Evolutionary conservation across 106 monocot genomes (phyloP), one percentile per base, ranked within the genome.

Genomic region (Ottelia alismoides): DNA sequence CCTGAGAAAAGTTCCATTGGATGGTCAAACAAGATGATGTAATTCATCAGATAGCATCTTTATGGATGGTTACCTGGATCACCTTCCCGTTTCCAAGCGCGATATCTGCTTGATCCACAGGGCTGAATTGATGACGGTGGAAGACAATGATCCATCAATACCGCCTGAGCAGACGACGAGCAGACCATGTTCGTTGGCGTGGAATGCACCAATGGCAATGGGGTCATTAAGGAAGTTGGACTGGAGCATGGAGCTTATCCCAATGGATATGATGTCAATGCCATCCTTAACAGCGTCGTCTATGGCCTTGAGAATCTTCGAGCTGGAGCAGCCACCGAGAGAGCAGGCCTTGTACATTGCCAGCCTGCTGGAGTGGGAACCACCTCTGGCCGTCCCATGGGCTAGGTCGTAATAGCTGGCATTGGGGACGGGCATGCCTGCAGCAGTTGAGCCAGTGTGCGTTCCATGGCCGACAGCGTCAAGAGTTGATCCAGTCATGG

Each of bases 211-310:
- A 14, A 78, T 66, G 0, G 86, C 59, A 50, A 86, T 23, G 18
- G 55, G 57, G 70, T 86, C 86, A 6, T 86, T 69, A 25, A 69
- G 72, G 62, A 26, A 78, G 82, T 10, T 78, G 87, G 20, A 74
- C 66, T 11, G 78, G 28, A n/a, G n/a, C n/a, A n/a, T n/a, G n/a
- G n/a, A n/a, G n/a, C n/a, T n/a, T 47, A 75, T 74, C 2, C 87
- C 87, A 23, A 87, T 69, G 1, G 78, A 87, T 18, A 87, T 61
- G 11, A 82, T 68, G 51, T 87, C 87, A 1, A 82, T 82, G 0
- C 82, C 82, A 56, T 87, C 87, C 54, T 74, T 47, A 28, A 86
- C 74, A 19, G 86, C 80, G 48, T 86, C 86, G 58, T 86, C 77
- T 27, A 86, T 81, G 46, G 81, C 86, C n/a, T 76, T 70, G 31